phyloP scores from a whole-genome alignment of 1,139 yeast species.

The Meyerozyma carpophila region DNA sequence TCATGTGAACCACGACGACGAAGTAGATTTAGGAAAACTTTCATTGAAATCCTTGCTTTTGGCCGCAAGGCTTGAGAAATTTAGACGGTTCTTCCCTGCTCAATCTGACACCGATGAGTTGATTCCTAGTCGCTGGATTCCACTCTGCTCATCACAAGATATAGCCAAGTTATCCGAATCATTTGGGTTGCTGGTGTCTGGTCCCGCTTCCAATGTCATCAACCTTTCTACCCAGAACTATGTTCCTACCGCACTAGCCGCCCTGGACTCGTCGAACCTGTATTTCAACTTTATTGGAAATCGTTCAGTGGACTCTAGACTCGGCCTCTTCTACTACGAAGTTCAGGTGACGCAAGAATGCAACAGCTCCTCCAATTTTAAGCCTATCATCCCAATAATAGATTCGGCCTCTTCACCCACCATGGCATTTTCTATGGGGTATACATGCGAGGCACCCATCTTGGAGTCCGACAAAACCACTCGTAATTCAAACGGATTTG shows the following conservation, averaged over 20 bases:
- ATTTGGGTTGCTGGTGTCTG: background rate
- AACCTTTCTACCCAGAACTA: background rate
- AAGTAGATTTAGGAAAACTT: background rate
- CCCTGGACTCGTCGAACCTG: slow-evolving; percentile 3
- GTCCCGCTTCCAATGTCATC: background rate
- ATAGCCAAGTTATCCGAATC: background rate
- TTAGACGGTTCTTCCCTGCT: slow-evolving; percentile 2
- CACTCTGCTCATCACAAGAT: background rate
- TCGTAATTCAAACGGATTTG: background rate
- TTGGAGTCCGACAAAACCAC: background rate
- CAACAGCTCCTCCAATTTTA: background rate
- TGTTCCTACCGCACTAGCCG: background rate
- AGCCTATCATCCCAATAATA: background rate
- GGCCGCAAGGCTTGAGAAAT: slow-evolving; percentile 15
- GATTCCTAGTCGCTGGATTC: background rate
- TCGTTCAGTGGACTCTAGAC: slow-evolving; percentile 6
- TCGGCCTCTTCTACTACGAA: slow-evolving; percentile 13
- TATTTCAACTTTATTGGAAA: slow-evolving; percentile 11
- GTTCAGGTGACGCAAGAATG: slow-evolving; percentile 10
- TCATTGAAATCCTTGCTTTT: slow-evolving; percentile 23
- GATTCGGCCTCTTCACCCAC: background rate
- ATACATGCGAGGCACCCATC: background rate
- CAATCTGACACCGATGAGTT: background rate
- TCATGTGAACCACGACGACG: slow-evolving; percentile 10
- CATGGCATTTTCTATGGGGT: background rate